phyloP scores from a whole-genome alignment of 345 rosid genomes.

The Garcia nutans region DNA sequence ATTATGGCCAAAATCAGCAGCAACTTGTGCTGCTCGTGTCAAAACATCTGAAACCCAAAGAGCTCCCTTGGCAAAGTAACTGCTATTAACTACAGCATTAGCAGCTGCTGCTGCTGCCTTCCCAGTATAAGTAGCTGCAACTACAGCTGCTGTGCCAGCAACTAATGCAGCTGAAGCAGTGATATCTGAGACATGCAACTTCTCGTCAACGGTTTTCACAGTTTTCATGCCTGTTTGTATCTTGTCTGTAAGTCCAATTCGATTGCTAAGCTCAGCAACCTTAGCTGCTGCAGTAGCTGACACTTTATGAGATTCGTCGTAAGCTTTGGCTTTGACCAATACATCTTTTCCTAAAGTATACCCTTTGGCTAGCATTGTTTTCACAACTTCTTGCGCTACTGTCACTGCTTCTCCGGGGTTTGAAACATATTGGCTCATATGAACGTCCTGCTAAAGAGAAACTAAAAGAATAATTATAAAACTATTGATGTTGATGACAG shows the following conservation, averaged over 20 bases:
- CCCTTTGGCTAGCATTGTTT: slow-evolving; percentile 73
- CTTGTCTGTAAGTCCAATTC: slow-evolving; percentile 67
- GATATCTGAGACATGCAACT: slow-evolving; percentile 60
- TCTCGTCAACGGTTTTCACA: slow-evolving; percentile 64
- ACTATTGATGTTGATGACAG: neutral
- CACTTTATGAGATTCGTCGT: slow-evolving; percentile 63
- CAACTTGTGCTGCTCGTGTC: slow-evolving; percentile 61
- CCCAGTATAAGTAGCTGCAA: slow-evolving; percentile 62
- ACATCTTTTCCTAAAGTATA: slow-evolving; percentile 74
- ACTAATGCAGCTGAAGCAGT: slow-evolving; percentile 61
- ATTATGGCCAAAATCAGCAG: slow-evolving; percentile 64
- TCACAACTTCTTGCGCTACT: slow-evolving; percentile 74
- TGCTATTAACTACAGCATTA: slow-evolving; percentile 62
- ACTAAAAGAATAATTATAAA: too few relatives aligned
- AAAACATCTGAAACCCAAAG: slow-evolving; percentile 74
- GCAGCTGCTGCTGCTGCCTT: slow-evolving; percentile 66
- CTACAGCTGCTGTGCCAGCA: slow-evolving; percentile 67
- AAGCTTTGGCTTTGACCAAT: slow-evolving; percentile 61
- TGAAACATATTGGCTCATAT: slow-evolving; percentile 42
- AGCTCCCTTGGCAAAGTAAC: slow-evolving; percentile 77
- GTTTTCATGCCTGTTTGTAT: slow-evolving; percentile 58
- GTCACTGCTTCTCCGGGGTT: slow-evolving; percentile 74
- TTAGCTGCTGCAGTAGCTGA: slow-evolving; percentile 61
- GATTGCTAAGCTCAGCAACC: slow-evolving; percentile 60
- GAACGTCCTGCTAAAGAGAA: slow-evolving; percentile 38